Conservation (phyloP, 441 rosid genomes). For the Eruca vesicaria region DNA sequence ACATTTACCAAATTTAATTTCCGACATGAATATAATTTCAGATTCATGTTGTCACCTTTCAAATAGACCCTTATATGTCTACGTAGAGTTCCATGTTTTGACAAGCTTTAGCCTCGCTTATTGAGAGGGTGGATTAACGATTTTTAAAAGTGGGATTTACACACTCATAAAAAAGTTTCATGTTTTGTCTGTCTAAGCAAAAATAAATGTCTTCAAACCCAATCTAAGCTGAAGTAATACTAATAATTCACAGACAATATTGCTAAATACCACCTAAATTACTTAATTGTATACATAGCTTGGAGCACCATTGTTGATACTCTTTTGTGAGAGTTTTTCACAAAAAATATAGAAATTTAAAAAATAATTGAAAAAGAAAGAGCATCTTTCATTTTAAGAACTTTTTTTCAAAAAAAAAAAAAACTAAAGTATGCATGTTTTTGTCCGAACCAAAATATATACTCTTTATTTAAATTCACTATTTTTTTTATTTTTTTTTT, state of each 20-base stretch:
- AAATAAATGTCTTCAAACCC: not conserved
- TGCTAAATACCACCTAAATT: not conserved
- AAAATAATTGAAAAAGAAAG: not conserved
- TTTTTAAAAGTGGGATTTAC: not conserved
- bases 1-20: conserved; percentile 27
- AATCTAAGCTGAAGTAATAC: not conserved
- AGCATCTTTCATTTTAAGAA: not conserved
- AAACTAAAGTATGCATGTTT: too few relatives aligned
- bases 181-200: not conserved
- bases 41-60: conserved; percentile 16
- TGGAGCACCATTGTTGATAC: not conserved
- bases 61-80: not conserved
- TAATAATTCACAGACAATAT: not conserved
- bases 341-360: not conserved
- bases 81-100: not conserved
- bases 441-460: too few relatives aligned
- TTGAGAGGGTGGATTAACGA: not conserved
- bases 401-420: too few relatives aligned
- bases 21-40: conserved; percentile 6
- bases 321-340: not conserved
- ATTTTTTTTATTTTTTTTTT: too few relatives aligned
- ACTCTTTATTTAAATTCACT: too few relatives aligned
- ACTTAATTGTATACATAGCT: not conserved
- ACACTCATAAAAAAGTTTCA: not conserved
- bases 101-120: not conserved